These are phyloP conservation scores for Protomyces macrosporus DNA, from an alignment of 1,139 yeast genomes.

Conservation along the genomic window DNA sequence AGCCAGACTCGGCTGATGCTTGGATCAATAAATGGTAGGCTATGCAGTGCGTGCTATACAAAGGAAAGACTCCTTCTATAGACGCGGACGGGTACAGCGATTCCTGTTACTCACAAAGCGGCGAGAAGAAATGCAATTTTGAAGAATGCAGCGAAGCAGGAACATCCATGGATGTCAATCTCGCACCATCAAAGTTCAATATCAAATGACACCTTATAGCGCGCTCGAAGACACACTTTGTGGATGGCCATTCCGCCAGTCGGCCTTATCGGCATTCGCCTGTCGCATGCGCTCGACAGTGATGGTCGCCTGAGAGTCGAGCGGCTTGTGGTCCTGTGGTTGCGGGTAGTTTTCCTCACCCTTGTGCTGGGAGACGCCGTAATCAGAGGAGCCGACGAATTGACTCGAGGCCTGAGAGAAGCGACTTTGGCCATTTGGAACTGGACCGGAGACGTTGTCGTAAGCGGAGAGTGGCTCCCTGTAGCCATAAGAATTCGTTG, in stretches of 20 bases:
- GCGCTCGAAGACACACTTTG: background rate
- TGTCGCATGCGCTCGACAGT: slow-evolving; percentile 14
- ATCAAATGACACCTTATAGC: background rate
- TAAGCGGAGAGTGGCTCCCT: background rate
- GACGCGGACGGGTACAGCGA: too few relatives aligned
- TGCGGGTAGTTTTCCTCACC: background rate
- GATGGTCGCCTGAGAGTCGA: slow-evolving; percentile 17
- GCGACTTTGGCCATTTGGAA: background rate
- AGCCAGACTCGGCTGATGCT: slow-evolving; percentile 11
- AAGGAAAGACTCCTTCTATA: too few relatives aligned
- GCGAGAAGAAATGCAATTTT: too few relatives aligned
- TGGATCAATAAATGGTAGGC: slow-evolving; percentile 18
- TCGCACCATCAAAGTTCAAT: too few relatives aligned
- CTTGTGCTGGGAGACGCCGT: slow-evolving; percentile 8
- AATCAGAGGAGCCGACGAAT: slow-evolving; percentile 15
- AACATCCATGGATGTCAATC: too few relatives aligned
- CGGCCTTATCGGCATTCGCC: background rate
- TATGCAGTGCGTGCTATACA: background rate
- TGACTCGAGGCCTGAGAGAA: slow-evolving; percentile 5
- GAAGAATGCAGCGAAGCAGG: too few relatives aligned
- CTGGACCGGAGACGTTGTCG: background rate
- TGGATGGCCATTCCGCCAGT: background rate
- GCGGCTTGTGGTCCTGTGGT: background rate
- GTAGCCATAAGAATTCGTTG: background rate
- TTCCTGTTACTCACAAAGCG: too few relatives aligned